Percentiles rank a stretch among this genome's conserved stretches.
phyloP scores from a whole-genome alignment of 2,329 filamentous ascomycete genomes.

The Immersiporthe knoxdaviesiana region DNA sequence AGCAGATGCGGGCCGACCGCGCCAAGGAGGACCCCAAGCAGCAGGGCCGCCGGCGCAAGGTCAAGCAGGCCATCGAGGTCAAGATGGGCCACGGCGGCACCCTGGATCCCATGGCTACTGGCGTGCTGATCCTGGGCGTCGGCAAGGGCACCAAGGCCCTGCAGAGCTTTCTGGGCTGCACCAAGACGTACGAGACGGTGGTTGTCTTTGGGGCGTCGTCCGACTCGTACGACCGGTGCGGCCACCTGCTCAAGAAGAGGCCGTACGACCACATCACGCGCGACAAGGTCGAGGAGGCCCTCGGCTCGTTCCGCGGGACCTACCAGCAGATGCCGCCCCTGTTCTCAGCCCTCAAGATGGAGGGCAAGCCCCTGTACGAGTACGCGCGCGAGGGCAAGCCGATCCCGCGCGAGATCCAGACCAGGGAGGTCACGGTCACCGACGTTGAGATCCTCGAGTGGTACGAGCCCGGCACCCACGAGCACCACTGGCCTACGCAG shows the following conservation, averaged over 20 bases:
- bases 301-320: constrained; percentile 76
- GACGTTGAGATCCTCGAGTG: constrained; percentile 84
- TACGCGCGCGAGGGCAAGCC: constrained; percentile 90
- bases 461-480: constrained; percentile 79
- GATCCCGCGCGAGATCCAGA: constrained; percentile 82
- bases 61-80: constrained; percentile 68
- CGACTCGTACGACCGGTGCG: constrained; percentile 86
- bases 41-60: constrained; percentile 59
- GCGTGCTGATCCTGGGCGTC: constrained; percentile 86
- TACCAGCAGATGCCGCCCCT: constrained; percentile 90
- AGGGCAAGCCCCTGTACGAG: constrained; percentile 94
- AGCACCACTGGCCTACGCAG: constrained; percentile 76
- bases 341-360: constrained; percentile 89
- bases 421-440: constrained; percentile 75
- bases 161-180: constrained; percentile 79
- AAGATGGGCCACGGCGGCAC: constrained; percentile 98
- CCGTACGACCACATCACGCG: constrained; percentile 81
- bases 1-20: constrained; percentile 61
- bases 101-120: constrained; percentile 90
- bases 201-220: constrained; percentile 91
- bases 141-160: constrained; percentile 87
- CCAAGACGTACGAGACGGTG: constrained; percentile 89
- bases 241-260: constrained; percentile 77
- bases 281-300: constrained; percentile 74
- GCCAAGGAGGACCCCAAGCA: constrained; percentile 62